A percentile compares a stretch with the other conserved stretches of the same genome.
Conservation (phyloP, 225 moss, liverwort and hornwort species). For the Ulota crispa region DNA sequence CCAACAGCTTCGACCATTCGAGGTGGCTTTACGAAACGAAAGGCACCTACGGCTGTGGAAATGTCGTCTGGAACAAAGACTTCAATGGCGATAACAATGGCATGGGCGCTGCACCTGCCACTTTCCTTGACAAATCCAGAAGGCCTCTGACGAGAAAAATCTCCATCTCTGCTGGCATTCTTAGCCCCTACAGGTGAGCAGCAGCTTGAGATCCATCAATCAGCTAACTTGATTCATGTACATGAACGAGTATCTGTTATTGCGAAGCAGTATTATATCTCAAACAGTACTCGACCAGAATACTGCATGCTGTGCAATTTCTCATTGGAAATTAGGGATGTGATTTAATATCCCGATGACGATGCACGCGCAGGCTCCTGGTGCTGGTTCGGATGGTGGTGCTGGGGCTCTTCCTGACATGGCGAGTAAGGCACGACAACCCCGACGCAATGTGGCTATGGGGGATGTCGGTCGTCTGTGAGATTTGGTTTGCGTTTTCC, state of each 20-base stretch:
- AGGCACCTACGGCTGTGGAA: conserved; percentile 90
- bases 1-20: conserved; percentile 68
- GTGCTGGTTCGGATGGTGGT: conserved; percentile 73
- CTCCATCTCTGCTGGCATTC: conserved; percentile 55
- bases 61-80: conserved; percentile 88
- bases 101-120: conserved; percentile 42
- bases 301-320: neutral
- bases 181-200: conserved; percentile 67
- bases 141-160: conserved; percentile 77
- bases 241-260: too few species aligned
- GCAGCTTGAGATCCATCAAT: neutral
- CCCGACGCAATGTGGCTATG: conserved; percentile 85
- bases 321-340: neutral
- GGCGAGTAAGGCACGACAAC: conserved; percentile 77
- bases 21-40: conserved; percentile 76
- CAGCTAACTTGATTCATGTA: neutral
- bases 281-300: neutral
- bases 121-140: conserved; percentile 64
- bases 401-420: conserved; percentile 61
- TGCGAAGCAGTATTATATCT: neutral
- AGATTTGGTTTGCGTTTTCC: conserved; percentile 94
- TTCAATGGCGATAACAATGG: conserved; percentile 41
- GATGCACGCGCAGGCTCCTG: conserved; percentile 51
- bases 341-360: neutral
- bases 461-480: conserved; percentile 93